Percentiles rank a stretch among this genome's conserved stretches.
These are phyloP conservation scores for Starmerella kuoi DNA, from an alignment of 805 yeast genomes.

Conservation along the genomic window DNA sequence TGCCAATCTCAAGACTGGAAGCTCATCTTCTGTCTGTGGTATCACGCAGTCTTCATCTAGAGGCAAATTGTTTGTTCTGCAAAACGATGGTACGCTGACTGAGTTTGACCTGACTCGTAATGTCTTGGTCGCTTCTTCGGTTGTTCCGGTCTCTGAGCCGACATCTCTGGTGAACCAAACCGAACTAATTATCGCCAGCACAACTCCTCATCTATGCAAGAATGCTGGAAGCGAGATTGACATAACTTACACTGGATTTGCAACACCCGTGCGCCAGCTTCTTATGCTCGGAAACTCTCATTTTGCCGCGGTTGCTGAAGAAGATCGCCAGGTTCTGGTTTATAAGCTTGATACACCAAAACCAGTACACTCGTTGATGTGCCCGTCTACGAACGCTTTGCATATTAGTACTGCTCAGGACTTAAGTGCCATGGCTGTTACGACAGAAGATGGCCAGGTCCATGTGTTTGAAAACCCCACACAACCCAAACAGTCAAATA, in stretches of 20 bases:
- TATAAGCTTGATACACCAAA: conserved; percentile 39
- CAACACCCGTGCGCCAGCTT: conserved; percentile 49
- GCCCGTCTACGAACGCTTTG: conserved; percentile 46
- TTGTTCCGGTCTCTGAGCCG: conserved; percentile 8
- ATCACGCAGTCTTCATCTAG: neutral
- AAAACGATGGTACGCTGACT: conserved; percentile 30
- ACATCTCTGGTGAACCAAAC: neutral
- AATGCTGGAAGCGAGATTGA: conserved; percentile 29
- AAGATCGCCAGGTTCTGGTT: conserved; percentile 71
- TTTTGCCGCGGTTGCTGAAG: conserved; percentile 59
- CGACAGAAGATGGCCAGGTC: conserved; percentile 63
- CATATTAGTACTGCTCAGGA: conserved; percentile 28
- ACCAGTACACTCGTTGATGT: conserved; percentile 48
- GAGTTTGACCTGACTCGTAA: conserved; percentile 49
- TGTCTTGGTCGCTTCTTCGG: conserved; percentile 28
- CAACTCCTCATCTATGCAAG: conserved; percentile 47
- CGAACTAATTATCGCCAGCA: conserved; percentile 48
- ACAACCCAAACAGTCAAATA: conserved; percentile 4
- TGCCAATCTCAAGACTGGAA: conserved; percentile 26
- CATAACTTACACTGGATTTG: conserved; percentile 61
- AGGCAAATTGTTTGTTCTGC: conserved; percentile 12
- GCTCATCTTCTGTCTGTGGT: conserved; percentile 6
- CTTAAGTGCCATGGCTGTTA: conserved; percentile 34
- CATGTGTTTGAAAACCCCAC: conserved; percentile 45
- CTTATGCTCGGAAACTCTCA: conserved; percentile 32